Evolutionary conservation across 1,284 basidiomycete species (phyloP).

Genomic region (Albatrellus sp.): DNA sequence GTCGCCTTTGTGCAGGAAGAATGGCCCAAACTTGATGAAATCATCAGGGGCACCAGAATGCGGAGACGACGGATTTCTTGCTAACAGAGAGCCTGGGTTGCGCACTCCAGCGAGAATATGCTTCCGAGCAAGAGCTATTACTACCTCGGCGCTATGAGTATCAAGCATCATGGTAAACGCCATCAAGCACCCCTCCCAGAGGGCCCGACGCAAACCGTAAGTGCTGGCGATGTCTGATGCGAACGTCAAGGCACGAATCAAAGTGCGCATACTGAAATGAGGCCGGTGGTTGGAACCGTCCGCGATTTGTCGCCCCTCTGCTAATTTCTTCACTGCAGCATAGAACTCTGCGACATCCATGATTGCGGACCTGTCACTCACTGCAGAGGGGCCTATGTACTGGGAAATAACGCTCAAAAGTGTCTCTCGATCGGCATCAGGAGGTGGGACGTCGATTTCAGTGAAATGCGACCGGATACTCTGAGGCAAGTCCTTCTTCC

Average conservation of each 20-base stretch:
- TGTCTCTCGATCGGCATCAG: slow-evolving; percentile 88
- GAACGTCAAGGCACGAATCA: slow-evolving; percentile 87
- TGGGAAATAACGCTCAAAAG: slow-evolving; percentile 81
- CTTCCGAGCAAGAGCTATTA: slow-evolving; percentile 60
- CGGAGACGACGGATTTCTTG: slow-evolving; percentile 56
- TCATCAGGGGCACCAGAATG: slow-evolving; percentile 33
- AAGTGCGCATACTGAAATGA: slow-evolving; percentile 95
- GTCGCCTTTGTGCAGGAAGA: slow-evolving; percentile 79
- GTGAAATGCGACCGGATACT: slow-evolving; percentile 90
- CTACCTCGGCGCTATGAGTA: slow-evolving; percentile 55
- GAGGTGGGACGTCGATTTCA: slow-evolving; percentile 89
- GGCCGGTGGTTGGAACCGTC: slow-evolving; percentile 94
- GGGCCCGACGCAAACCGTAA: slow-evolving; percentile 76
- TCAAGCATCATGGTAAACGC: slow-evolving; percentile 95
- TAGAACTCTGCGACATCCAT: slow-evolving; percentile 93
- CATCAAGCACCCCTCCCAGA: slow-evolving; percentile 98
- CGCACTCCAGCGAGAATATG: slow-evolving; percentile 77
- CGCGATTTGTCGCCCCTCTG: slow-evolving; percentile 73
- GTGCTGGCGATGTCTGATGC: slow-evolving; percentile 70
- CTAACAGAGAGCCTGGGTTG: slow-evolving; percentile 68
- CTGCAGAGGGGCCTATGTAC: slow-evolving; percentile 78
- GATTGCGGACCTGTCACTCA: slow-evolving; percentile 82
- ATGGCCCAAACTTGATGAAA: slow-evolving; percentile 82
- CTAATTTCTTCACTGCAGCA: slow-evolving; percentile 68
- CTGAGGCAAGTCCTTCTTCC: slow-evolving; percentile 92